These are phyloP conservation scores for Planoprotostelium fungivorum DNA, from an alignment of 78 protist genomes.

Conservation along the genomic window DNA sequence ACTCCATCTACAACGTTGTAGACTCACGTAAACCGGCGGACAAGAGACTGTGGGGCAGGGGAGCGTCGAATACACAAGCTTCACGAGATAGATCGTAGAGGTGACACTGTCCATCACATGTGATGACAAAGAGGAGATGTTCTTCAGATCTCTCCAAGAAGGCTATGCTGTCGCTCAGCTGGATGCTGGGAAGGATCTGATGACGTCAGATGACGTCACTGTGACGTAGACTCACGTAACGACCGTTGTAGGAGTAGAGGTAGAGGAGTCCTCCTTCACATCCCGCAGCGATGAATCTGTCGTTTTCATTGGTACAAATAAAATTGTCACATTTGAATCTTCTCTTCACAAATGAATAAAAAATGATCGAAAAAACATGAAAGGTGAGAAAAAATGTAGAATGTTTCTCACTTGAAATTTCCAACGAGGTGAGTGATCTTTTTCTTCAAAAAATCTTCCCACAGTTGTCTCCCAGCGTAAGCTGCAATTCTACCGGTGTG, in stretches of 20 bases:
- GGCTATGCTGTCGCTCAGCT: neutral
- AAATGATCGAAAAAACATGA: too few species aligned
- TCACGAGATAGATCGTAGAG: neutral
- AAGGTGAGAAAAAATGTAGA: too few species aligned
- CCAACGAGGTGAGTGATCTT: neutral
- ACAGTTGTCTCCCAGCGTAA: neutral
- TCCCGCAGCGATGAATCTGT: neutral
- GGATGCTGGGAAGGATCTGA: neutral
- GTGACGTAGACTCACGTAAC: neutral
- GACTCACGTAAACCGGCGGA: neutral
- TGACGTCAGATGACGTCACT: neutral
- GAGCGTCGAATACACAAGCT: neutral
- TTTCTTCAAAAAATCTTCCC: neutral
- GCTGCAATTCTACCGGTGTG: neutral
- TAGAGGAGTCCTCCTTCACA: neutral
- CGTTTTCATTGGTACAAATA: too few species aligned
- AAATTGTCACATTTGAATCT: too few species aligned
- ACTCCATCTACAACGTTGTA: neutral
- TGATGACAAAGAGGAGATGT: neutral
- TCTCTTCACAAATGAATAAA: too few species aligned
- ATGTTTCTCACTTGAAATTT: neutral
- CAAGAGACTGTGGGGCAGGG: neutral
- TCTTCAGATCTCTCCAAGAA: neutral
- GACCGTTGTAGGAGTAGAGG: neutral
- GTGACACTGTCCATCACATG: neutral